phyloP scores from a whole-genome alignment of 176 grass and related monocot genomes.

The Dendrocalamus sinicus region DNA sequence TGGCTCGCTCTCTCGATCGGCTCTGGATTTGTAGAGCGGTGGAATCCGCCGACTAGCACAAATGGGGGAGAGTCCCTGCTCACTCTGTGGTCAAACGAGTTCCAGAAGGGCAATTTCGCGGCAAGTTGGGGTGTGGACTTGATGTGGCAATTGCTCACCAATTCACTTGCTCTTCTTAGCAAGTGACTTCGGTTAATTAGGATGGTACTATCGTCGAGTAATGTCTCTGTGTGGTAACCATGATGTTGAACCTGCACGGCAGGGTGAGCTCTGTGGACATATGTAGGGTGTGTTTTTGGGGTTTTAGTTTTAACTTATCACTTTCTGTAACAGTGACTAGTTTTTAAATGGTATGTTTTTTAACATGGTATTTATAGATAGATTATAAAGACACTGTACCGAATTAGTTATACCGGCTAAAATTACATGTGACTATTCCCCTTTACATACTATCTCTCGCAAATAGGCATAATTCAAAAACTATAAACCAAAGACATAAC shows the following conservation, averaged over 20 bases:
- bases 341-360: too few relatives aligned
- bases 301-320: too few relatives aligned
- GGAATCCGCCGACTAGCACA: conserved; percentile 24
- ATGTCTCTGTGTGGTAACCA: neutral
- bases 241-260: neutral
- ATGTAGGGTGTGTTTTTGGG: neutral
- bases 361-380: too few relatives aligned
- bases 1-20: conserved; percentile 1
- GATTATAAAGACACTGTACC: too few relatives aligned
- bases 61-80: neutral
- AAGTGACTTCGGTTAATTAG: neutral
- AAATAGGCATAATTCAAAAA: too few relatives aligned
- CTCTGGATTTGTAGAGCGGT: conserved; percentile 2
- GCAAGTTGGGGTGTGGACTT: neutral
- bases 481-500: too few relatives aligned
- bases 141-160: neutral
- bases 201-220: neutral
- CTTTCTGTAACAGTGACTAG: too few relatives aligned
- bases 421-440: too few relatives aligned
- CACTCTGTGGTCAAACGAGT: too few relatives aligned
- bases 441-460: too few relatives aligned
- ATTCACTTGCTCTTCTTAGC: neutral
- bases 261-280: neutral
- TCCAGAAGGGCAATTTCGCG: too few relatives aligned
- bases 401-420: too few relatives aligned